Conservation (phyloP, 176 grass and related monocot genomes). For the Carex parvula region DNA sequence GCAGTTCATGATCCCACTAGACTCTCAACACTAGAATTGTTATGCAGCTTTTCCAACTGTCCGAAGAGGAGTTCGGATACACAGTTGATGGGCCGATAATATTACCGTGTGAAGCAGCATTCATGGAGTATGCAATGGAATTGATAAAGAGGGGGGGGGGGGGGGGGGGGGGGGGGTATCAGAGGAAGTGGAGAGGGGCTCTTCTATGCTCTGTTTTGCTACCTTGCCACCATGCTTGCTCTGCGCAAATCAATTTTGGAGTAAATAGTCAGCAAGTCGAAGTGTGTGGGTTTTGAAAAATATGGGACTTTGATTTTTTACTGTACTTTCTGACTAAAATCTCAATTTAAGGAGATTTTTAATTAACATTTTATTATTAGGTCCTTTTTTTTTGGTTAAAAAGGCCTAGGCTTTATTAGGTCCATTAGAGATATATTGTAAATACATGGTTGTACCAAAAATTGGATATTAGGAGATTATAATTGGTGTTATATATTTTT, state of each 20-base stretch:
- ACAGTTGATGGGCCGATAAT: conserved; percentile 32
- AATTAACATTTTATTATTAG: background rate
- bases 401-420: too few relatives aligned
- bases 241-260: background rate
- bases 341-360: background rate
- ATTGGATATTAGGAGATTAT: too few relatives aligned
- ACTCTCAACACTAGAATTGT: conserved; percentile 34
- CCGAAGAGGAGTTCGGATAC: conserved; percentile 44
- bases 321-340: background rate
- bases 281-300: conserved; percentile 1
- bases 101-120: conserved; percentile 35
- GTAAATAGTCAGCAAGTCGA: background rate
- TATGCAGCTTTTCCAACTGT: conserved; percentile 32
- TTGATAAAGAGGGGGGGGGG: conserved; percentile 43
- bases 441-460: too few relatives aligned
- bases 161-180: conserved; percentile 45
- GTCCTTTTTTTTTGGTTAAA: too few relatives aligned
- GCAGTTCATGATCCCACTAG: conserved; percentile 47
- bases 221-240: conserved; percentile 29
- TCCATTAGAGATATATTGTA: too few relatives aligned
- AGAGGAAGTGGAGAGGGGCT: conserved; percentile 47
- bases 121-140: conserved; percentile 58
- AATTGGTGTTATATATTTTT: too few relatives aligned
- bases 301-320: background rate
- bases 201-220: conserved; percentile 48